Evolutionary conservation across 805 yeast genomes (phyloP).

Genomic region (Candida xyloterini): DNA sequence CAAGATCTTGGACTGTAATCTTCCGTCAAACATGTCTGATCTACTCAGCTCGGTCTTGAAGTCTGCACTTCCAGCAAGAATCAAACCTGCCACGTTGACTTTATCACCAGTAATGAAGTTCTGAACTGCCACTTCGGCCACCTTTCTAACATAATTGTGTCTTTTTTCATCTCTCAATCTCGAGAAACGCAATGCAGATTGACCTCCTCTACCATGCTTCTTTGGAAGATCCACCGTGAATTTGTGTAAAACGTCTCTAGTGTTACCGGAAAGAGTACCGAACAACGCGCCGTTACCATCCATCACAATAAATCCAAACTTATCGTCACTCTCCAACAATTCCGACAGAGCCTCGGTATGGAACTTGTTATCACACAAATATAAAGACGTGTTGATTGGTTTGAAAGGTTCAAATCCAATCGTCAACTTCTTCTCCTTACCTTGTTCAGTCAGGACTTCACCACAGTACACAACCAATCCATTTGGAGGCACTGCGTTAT

Average conservation of each 20-base stretch:
- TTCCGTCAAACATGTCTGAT: conserved; percentile 89
- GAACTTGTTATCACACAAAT: conserved; percentile 96
- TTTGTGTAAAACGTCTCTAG: conserved; percentile 93
- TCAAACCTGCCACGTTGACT: conserved; percentile 89
- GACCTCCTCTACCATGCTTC: conserved; percentile 99
- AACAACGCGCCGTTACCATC: conserved; percentile 98
- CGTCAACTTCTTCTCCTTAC: conserved; percentile 94
- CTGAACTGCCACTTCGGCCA: conserved; percentile 97
- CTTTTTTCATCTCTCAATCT: conserved; percentile 99
- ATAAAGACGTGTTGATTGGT: conserved; percentile 95
- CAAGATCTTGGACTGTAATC: conserved; percentile 82
- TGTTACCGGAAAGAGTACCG: conserved; percentile 94
- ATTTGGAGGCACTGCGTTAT: conserved; percentile 85
- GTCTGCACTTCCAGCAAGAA: conserved; percentile 98
- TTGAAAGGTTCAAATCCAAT: conserved; percentile 98
- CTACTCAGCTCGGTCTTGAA: conserved; percentile 92
- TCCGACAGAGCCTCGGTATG: conserved; percentile 97
- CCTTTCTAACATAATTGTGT: conserved; percentile 97
- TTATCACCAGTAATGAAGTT: conserved; percentile 94
- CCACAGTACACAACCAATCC: conserved; percentile 98
- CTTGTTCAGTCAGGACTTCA: conserved; percentile 95
- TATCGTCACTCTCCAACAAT: conserved; percentile 90
- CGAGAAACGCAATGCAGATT: conserved; percentile 98
- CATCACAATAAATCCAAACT: conserved; percentile 97
- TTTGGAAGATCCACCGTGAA: conserved; percentile 97